phyloP scores from a whole-genome alignment of 2,329 filamentous ascomycete species.

The Alternaria infectoria region DNA sequence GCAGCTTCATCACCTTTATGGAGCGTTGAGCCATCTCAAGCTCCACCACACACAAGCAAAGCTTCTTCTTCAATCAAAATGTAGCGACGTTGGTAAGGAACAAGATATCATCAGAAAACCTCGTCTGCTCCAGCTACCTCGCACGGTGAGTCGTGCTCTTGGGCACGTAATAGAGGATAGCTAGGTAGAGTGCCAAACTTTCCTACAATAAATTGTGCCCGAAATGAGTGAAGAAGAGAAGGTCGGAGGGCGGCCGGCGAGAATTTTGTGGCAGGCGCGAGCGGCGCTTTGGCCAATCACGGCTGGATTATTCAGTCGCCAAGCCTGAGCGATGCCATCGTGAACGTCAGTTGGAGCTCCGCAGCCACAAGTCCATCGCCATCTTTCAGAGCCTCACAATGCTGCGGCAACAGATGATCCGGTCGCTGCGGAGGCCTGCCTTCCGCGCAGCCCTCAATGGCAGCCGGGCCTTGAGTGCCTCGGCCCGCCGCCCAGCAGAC shows the following conservation, averaged over 20 bases:
- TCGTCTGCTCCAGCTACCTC: constrained; percentile 71
- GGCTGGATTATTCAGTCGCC: constrained; percentile 27
- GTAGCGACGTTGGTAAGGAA: constrained; percentile 73
- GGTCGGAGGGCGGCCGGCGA: constrained; percentile 14
- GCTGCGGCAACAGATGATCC: constrained; percentile 70
- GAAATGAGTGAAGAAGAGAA: constrained; percentile 61
- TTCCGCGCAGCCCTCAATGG: constrained; percentile 61
- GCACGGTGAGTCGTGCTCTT: constrained; percentile 62
- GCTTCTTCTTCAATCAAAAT: constrained; percentile 38
- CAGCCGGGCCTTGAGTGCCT: constrained; percentile 82
- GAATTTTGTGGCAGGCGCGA: constrained; percentile 35
- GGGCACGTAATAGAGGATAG: constrained; percentile 69
- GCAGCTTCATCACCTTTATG: background rate
- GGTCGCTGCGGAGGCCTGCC: constrained; percentile 65
- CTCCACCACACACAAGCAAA: background rate
- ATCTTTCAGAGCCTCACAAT: constrained; percentile 52
- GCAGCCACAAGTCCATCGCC: constrained; percentile 34
- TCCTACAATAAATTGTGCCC: constrained; percentile 73
- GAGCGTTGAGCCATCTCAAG: background rate
- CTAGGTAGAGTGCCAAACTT: constrained; percentile 56
- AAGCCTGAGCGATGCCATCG: constrained; percentile 22
- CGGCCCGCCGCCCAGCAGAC: constrained; percentile 79
- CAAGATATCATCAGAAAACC: constrained; percentile 63
- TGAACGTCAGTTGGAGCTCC: constrained; percentile 35
- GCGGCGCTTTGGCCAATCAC: constrained; percentile 42